phyloP scores from a whole-genome alignment of 176 grass and related monocot genomes.

The Carex parvula region DNA sequence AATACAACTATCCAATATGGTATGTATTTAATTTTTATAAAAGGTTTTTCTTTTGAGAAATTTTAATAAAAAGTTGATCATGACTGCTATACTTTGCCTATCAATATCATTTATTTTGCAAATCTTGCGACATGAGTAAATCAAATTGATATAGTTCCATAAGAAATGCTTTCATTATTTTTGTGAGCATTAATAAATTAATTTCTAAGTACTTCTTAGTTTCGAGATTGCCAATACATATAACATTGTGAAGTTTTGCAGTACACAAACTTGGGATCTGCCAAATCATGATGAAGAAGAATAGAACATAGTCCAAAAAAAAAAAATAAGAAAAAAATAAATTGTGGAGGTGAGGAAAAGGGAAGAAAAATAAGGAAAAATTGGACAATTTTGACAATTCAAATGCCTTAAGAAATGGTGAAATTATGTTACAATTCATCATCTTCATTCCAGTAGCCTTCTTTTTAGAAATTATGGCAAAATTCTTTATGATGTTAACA shows the following conservation, averaged over 20 bases:
- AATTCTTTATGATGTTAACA: not conserved
- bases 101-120: not conserved
- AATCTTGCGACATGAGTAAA: not conserved
- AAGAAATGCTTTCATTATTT: not conserved
- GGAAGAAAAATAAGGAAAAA: not conserved
- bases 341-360: not conserved
- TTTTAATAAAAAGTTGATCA: not conserved
- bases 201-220: not conserved
- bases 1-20: constrained; percentile 1
- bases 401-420: not conserved
- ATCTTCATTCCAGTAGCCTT: not conserved
- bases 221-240: not conserved
- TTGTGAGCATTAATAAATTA: not conserved
- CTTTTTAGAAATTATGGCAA: not conserved
- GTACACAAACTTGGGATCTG: not conserved
- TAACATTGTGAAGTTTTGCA: not conserved
- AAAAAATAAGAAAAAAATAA: not conserved
- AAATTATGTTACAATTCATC: not conserved
- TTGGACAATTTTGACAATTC: not conserved
- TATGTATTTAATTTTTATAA: constrained; percentile 13
- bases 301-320: not conserved
- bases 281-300: not conserved
- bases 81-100: not conserved
- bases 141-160: not conserved
- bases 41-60: not conserved